These are phyloP conservation scores for Ormosia emarginata DNA, from an alignment of 306 rosid genomes.

Conservation along the genomic window DNA sequence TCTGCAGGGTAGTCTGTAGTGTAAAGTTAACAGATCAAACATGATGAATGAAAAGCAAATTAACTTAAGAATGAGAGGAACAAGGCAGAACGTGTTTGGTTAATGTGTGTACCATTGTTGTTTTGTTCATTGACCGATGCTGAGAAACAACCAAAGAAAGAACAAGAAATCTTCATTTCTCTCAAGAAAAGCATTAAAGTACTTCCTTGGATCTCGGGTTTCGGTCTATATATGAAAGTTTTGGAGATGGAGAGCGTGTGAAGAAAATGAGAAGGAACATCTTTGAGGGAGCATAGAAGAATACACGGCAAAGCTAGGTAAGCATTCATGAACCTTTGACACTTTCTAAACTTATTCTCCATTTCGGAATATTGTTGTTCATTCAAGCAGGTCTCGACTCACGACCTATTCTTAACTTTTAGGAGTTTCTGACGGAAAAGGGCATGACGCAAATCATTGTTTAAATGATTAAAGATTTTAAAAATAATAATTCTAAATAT, in stretches of 20 bases:
- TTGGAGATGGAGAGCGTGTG: background rate
- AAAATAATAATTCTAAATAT: too few species aligned
- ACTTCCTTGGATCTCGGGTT: background rate
- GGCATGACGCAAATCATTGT: background rate
- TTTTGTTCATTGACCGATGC: background rate
- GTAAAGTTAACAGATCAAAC: background rate
- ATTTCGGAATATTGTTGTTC: background rate
- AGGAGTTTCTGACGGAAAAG: background rate
- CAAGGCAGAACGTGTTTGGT: background rate
- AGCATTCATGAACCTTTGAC: background rate
- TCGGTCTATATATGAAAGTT: conserved; percentile 3
- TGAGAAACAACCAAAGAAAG: background rate
- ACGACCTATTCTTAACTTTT: background rate
- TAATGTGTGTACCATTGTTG: conserved; percentile 13
- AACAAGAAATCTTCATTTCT: conserved; percentile 22
- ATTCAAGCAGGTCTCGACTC: background rate
- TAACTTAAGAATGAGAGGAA: background rate
- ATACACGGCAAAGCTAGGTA: background rate
- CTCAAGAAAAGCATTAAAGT: background rate
- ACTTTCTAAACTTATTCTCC: background rate
- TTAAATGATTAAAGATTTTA: too few species aligned
- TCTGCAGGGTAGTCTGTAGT: conserved; percentile 33
- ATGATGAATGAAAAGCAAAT: background rate
- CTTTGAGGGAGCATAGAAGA: background rate
- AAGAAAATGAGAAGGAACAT: conserved; percentile 8